Evolutionary conservation across 1,139 yeast species (phyloP), one percentile per base, ranked within the genome.

Genomic region (Protomyces pachydermus): DNA sequence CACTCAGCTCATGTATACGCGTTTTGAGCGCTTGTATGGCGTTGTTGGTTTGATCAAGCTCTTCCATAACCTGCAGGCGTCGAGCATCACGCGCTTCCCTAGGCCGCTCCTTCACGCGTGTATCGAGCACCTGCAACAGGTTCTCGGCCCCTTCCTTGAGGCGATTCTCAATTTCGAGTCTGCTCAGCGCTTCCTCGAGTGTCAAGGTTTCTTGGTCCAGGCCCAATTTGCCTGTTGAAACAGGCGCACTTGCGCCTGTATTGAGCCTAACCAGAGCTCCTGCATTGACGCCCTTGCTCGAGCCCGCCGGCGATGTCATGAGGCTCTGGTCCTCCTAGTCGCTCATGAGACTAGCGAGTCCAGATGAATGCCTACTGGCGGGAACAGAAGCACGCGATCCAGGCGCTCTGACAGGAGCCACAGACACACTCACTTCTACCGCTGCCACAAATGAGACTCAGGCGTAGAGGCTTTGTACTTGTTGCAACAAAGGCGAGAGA

Each of bases 121-220:
- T 48, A 20, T 56, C 72, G 39, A 72, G 64, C 48, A 74, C 77
- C 58, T 75, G 77, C 18, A 78, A 70, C 68, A 77, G 69, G 55
- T 75, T 76, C 67, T 76, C 79, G 1, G 80, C 79, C 2, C 79
- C 79, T 61, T 76, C 77, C 42, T 76, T 73, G 57, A 77, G 75
- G 66, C 74, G 74, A 63, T 73, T 74, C 67, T 78, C 81, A 37
- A 75, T 73, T 63, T 74, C 76, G 60, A 78, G 70, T 65, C 76
- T 53, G 10, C 14, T 16, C 34, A 54, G 18, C 9, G 56, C 53
- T 16, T 58, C 62, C 10, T 58, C 62, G n/a, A 50, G 18, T 3
- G 51, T 35, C 35, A 52, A 35, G 16, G 42, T 52, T 12, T 51
- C 56, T 16, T 58, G 56, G 3, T 58, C 62, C 16, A 6, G 12